Evolutionary conservation across 345 rosid species (phyloP).

Genomic region (Odontarrhena argentea): DNA sequence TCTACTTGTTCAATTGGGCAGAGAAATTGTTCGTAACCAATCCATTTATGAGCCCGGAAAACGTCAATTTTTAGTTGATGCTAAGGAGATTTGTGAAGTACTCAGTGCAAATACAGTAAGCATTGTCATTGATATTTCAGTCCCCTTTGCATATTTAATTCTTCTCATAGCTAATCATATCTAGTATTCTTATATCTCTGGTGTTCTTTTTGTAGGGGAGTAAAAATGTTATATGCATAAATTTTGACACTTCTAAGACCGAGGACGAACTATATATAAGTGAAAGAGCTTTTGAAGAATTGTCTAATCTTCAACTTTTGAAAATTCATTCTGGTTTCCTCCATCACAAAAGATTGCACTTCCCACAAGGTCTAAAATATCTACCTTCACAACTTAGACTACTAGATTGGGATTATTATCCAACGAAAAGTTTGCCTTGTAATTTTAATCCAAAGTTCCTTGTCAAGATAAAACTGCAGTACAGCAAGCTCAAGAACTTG

Average conservation of each 20-base stretch:
- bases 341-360: neutral
- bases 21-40: too few relatives aligned
- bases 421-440: slow-evolving; percentile 23
- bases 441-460: neutral
- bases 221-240: slow-evolving; percentile 12
- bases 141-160: neutral
- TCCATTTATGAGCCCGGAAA: too few relatives aligned
- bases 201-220: slow-evolving; percentile 17
- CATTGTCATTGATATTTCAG: too few relatives aligned
- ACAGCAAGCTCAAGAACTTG: slow-evolving; percentile 21
- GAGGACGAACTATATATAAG: neutral
- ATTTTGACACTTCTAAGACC: neutral
- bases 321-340: neutral
- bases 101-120: too few relatives aligned
- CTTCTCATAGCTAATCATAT: neutral
- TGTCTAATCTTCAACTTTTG: slow-evolving; percentile 30
- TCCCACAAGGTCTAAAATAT: neutral
- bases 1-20: too few relatives aligned
- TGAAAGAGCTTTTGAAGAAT: slow-evolving; percentile 3
- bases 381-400: neutral
- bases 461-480: neutral
- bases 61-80: too few relatives aligned
- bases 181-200: neutral
- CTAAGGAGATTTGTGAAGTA: too few relatives aligned
- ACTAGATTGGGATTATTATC: slow-evolving; percentile 22